Evolutionary conservation across 2,329 filamentous ascomycete species (phyloP), one percentile per base, ranked within the genome.

Genomic region (Colletotrichum lupini): DNA sequence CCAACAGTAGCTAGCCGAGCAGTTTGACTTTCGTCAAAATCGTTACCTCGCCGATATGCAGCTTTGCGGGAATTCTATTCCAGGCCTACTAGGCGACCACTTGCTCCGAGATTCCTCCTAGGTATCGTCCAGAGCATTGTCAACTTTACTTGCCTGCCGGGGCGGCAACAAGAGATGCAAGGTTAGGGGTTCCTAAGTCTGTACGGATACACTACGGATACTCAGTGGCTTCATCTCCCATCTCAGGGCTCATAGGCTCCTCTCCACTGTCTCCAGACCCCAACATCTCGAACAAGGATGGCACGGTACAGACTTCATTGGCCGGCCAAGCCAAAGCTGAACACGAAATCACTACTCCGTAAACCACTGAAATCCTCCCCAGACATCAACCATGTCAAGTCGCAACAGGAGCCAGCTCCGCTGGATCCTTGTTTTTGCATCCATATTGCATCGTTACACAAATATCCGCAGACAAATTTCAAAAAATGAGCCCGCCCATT

Each of bases 291-390:
- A 53, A 59, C 53, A 42, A 53, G 16, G 53, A 56, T 42, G 35
- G 7, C 14, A 59, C 22, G 26, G 32, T 22, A n/a, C n/a, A 32
- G 46, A n/a, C 4, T 26, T 56, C 26, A 57, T 56, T 61, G 67
- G 67, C 14, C 9, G 19, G 67, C 67, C 67, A 35, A 65, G 60
- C 35, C 56, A 62, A 55, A 65, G 70, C 67, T 70, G 46, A 65
- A 65, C 11, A 28, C 24, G 42, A 46, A 26, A 35, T 62, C 26
- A 56, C 53, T 28, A 26, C 26, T 26, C 26, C 26, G 26, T 26
- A 30, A 46, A 7, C 24, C 32, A 56, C 60, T 19, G 22, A 22
- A 70, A 42, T 56, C 56, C 30, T 63, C 14, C n/a, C 35, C 49
- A 46, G 55, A 26, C 60, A 64, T 55, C 46, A 56, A 55, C 67